Percentiles rank a stretch among this genome's conserved stretches.
These are phyloP conservation scores for Penstemon eatonii DNA, from an alignment of 257 asterid genomes.

Conservation along the genomic window DNA sequence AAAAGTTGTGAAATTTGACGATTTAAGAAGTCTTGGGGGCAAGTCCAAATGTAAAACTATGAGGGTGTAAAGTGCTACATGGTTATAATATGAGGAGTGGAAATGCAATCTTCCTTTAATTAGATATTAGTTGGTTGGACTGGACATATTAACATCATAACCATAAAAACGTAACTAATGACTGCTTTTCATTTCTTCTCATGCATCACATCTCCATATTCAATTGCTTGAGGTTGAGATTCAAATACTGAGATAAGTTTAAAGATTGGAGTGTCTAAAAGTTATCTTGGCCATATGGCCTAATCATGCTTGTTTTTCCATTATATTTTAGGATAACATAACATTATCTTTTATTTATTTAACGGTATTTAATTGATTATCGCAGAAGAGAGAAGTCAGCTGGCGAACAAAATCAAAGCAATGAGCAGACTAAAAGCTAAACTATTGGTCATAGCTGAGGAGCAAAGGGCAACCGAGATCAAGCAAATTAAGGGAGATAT, in stretches of 20 bases:
- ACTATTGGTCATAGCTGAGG: conserved; percentile 77
- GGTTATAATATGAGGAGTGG: no score
- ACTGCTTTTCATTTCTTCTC: no score
- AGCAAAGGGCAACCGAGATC: conserved; percentile 95
- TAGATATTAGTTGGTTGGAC: no score
- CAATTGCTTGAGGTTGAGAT: no score
- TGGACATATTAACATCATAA: not conserved
- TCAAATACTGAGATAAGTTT: no score
- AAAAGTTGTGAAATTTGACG: no score
- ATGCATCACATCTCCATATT: no score
- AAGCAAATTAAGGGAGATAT: conserved; percentile 86
- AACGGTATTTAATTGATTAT: conserved; percentile 1
- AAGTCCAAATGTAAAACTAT: no score
- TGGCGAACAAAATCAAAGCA: conserved; percentile 90
- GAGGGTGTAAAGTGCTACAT: no score
- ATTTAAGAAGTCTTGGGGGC: no score
- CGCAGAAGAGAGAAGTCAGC: conserved; percentile 81
- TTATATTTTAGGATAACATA: not conserved
- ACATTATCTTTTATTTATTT: not conserved
- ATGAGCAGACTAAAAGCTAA: conserved; percentile 87
- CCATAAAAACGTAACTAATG: not conserved
- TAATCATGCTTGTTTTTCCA: not conserved
- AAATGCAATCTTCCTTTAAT: no score
- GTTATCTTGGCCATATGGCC: not conserved
- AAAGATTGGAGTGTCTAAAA: not conserved